A percentile compares a stretch with the other conserved stretches of the same genome.
Evolutionary conservation across 768 basidiomycete species (phyloP).

Genomic region (Mycena kentingensis): DNA sequence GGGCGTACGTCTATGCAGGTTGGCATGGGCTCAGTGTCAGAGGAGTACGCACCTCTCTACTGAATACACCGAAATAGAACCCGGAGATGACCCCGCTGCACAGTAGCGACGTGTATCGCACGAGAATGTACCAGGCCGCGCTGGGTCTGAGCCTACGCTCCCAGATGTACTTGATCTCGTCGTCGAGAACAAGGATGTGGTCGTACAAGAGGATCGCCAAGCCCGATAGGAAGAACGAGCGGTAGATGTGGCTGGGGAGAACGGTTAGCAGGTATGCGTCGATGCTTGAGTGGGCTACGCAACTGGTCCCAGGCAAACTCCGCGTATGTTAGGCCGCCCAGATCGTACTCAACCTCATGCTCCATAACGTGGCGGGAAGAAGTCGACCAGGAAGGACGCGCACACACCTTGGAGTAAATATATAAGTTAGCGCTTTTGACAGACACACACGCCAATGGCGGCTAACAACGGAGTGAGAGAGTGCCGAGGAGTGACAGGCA

Average conservation of each 20-base stretch:
- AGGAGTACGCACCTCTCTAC: constrained; percentile 3
- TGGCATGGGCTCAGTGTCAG: no score
- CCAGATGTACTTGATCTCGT: constrained; percentile 16
- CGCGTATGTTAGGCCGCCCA: constrained; percentile 12
- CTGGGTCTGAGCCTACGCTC: not conserved
- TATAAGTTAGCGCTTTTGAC: no score
- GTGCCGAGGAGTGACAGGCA: no score
- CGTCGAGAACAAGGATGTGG: constrained; percentile 10
- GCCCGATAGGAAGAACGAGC: constrained; percentile 15
- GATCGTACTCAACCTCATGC: no score
- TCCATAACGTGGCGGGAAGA: no score
- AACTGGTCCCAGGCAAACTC: constrained; percentile 21
- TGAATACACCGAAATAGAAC: constrained; percentile 13
- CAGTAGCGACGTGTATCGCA: constrained; percentile 13
- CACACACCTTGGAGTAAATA: no score
- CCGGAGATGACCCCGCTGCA: not conserved
- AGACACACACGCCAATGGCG: no score
- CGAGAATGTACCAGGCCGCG: constrained; percentile 8
- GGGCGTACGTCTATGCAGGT: not conserved
- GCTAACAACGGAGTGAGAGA: no score
- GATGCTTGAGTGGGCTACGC: not conserved
- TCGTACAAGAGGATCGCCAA: constrained; percentile 16
- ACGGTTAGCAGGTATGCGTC: not conserved
- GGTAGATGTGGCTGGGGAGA: constrained; percentile 9
- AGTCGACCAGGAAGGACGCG: no score